Base-by-base conservation (phyloP, 2,329 filamentous ascomycete genomes). In the Sordariomycetes sp. region DNA sequence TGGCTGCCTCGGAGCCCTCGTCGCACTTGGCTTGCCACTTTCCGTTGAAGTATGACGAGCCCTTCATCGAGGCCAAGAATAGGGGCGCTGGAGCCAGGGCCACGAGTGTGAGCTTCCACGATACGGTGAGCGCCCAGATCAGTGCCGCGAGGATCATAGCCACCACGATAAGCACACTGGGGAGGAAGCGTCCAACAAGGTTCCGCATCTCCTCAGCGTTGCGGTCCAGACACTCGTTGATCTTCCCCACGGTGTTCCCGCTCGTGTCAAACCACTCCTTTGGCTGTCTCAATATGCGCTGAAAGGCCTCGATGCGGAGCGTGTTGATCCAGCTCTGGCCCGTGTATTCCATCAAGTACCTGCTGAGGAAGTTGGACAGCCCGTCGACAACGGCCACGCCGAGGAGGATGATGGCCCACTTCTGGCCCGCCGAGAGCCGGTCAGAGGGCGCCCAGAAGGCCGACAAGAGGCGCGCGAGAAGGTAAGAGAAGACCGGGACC, bases 171-270 rank as follows among this genome's bases (percentile, higher is more conserved):
- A 92, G 76, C 1, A 87, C 70, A 57, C 88, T 82, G 1, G 88
- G 87, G 0, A 86, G 78, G 65, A 96, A 96, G 1, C 88, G 82
- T 1, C 89, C 88, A 0, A 96, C 78, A 0, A 97, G 74, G 64
- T 89, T 91, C 10, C 89, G 82, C 82, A 94, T 92, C 67, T 96
- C 90, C 68, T 97, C 91, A 0, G 87, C 88, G 64, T 90, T 89
- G 18, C 87, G 81, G 65, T 96, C 90, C 0, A 97, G 78, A 52
- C 81, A 87, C 60, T 89, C 85, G 1, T 79, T 83, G 50, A 97
- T 77, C 28, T 37, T 25, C 1, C 77, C 75, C 0, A 87, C 74
- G 0, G 79, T 82, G 68, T 94, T 88, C 37, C 77, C 76, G 1
- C 86, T 77, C 55, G 79, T 74, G 62, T 90, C 86, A 64, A 96